Evolutionary conservation across 441 rosid species (phyloP).

Genomic region (Iberis amara): DNA sequence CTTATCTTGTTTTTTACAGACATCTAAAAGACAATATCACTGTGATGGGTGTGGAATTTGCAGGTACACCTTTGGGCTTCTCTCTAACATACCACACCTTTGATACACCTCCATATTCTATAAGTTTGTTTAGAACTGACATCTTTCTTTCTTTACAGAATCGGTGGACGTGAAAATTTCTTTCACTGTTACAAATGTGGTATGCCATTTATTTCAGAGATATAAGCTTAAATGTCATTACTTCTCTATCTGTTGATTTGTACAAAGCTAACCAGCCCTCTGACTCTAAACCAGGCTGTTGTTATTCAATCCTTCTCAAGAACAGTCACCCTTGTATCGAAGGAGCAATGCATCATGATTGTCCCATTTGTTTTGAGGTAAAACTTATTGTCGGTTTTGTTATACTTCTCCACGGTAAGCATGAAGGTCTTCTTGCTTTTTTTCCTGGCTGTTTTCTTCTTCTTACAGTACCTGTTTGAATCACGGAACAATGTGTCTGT

Average conservation of each 20-base stretch:
- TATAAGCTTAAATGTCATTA: background rate
- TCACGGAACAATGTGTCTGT: slow-evolving; percentile 56
- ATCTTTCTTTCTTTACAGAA: slow-evolving; percentile 33
- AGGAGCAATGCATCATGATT: slow-evolving; percentile 93
- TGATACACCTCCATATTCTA: background rate
- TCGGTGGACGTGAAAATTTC: slow-evolving; percentile 79
- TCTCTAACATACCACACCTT: background rate
- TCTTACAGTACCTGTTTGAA: slow-evolving; percentile 65
- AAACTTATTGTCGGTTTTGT: background rate
- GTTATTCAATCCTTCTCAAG: slow-evolving; percentile 61
- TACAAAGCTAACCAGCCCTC: slow-evolving; percentile 5
- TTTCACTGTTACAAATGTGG: slow-evolving; percentile 89
- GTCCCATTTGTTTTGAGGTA: slow-evolving; percentile 94
- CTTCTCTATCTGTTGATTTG: slow-evolving; percentile 2
- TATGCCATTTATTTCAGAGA: slow-evolving; percentile 32
- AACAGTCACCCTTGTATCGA: slow-evolving; percentile 80
- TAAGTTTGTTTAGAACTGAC: background rate
- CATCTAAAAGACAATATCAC: slow-evolving; percentile 71
- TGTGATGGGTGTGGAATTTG: slow-evolving; percentile 90
- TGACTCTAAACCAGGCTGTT: slow-evolving; percentile 53
- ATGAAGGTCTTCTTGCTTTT: background rate
- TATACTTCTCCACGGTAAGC: background rate
- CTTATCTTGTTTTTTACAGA: slow-evolving; percentile 45
- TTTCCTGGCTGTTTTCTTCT: slow-evolving; percentile 24
- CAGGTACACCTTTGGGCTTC: slow-evolving; percentile 43